phyloP scores from a whole-genome alignment of 345 rosid species.

The Garcia nutans region DNA sequence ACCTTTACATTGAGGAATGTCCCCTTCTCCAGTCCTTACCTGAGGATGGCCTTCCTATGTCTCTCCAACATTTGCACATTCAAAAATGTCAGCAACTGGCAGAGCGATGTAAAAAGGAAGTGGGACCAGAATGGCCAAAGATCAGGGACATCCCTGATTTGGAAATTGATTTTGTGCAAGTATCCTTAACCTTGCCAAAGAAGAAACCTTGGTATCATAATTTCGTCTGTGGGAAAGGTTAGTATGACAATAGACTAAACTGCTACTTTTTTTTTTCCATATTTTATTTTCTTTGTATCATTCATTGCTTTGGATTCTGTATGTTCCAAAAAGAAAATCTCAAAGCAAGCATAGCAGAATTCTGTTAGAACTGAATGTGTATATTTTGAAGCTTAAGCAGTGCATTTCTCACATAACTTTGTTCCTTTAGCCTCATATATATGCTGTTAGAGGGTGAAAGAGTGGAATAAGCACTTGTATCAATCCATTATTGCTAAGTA shows the following conservation, averaged over 20 bases:
- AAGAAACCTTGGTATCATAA: conserved; percentile 4
- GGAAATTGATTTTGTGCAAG: background rate
- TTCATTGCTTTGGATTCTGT: too few relatives aligned
- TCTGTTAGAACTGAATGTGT: too few relatives aligned
- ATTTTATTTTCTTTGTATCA: too few relatives aligned
- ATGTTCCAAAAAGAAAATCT: too few relatives aligned
- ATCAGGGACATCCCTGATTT: conserved; percentile 2
- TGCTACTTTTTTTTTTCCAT: background rate
- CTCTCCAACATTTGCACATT: conserved; percentile 27
- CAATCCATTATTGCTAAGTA: too few relatives aligned
- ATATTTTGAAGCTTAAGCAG: too few relatives aligned
- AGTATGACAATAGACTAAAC: background rate
- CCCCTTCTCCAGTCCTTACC: conserved; percentile 34
- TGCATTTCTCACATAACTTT: too few relatives aligned
- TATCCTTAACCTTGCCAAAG: background rate
- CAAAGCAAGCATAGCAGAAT: too few relatives aligned
- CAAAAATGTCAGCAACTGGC: conserved; percentile 3
- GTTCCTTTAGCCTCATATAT: too few relatives aligned
- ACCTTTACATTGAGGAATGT: conserved; percentile 32
- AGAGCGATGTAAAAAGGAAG: background rate
- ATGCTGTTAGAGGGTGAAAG: too few relatives aligned
- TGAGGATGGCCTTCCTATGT: conserved; percentile 29
- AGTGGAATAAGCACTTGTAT: too few relatives aligned
- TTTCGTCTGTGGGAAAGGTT: background rate
- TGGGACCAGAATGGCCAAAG: conserved; percentile 5